phyloP scores from a whole-genome alignment of 1,284 basidiomycete species.

The Cryptococcus floricola region DNA sequence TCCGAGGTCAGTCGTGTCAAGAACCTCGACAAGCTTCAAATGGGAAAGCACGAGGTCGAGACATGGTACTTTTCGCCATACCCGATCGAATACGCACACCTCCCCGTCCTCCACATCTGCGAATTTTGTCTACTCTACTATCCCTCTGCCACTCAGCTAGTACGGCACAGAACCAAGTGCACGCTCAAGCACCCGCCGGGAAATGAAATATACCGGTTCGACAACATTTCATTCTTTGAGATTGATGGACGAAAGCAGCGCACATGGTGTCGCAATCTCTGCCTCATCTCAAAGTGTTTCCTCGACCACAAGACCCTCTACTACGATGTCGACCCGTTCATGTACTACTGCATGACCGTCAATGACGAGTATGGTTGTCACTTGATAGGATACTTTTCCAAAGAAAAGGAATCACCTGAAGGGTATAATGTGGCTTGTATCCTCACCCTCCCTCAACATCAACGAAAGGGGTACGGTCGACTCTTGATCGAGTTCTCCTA shows the following conservation, averaged over 20 bases:
- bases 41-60: slow-evolving; percentile 93
- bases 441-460: slow-evolving; percentile 93
- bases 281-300: slow-evolving; percentile 95
- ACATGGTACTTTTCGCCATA: slow-evolving; percentile 99
- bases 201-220: slow-evolving; percentile 97
- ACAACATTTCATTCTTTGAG: slow-evolving; percentile 96
- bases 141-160: slow-evolving; percentile 79
- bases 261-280: slow-evolving; percentile 96
- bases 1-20: slow-evolving; percentile 97
- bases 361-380: slow-evolving; percentile 90
- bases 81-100: slow-evolving; percentile 94
- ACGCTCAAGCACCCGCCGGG: slow-evolving; percentile 93
- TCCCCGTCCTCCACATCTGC: slow-evolving; percentile 93
- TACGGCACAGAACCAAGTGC: slow-evolving; percentile 87
- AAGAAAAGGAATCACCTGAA: slow-evolving; percentile 97
- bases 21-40: slow-evolving; percentile 94
- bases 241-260: slow-evolving; percentile 95
- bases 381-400: slow-evolving; percentile 96
- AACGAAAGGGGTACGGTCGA: slow-evolving; percentile 92
- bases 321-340: slow-evolving; percentile 98
- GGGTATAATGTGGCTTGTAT: slow-evolving; percentile 99
- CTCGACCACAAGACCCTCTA: slow-evolving; percentile 99
- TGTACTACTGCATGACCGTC: slow-evolving; percentile 97
- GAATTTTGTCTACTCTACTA: slow-evolving; percentile 95
- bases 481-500: slow-evolving; percentile 98